Conservation (phyloP, 768 basidiomycete species). For the Termitomyces sp. region DNA sequence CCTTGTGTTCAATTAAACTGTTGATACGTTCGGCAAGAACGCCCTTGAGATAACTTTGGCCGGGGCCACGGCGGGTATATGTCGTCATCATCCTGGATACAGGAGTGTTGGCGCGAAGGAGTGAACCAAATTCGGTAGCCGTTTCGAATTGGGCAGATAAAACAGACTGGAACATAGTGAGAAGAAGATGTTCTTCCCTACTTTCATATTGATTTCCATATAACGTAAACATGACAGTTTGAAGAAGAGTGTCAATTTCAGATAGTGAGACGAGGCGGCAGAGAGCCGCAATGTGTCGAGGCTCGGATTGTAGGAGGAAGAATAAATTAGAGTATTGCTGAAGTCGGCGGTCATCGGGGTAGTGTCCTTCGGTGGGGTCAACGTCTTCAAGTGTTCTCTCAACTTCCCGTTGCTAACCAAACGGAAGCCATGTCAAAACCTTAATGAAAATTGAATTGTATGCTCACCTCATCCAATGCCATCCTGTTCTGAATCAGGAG, state of each 20-base stretch:
- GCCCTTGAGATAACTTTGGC: constrained; percentile 96
- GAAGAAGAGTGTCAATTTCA: constrained; percentile 97
- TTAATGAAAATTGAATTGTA: constrained; percentile 4
- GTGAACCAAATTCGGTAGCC: constrained; percentile 97
- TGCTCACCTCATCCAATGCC: constrained; percentile 86
- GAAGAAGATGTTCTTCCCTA: constrained; percentile 93
- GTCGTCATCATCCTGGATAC: constrained; percentile 99
- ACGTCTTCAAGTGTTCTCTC: constrained; percentile 94
- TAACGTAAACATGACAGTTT: constrained; percentile 99
- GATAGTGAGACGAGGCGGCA: constrained; percentile 94
- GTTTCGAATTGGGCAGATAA: constrained; percentile 99
- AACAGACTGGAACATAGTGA: constrained; percentile 99
- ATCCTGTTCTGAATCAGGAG: constrained; percentile 97
- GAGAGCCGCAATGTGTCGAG: constrained; percentile 92
- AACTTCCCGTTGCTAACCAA: constrained; percentile 82
- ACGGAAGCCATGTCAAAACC: constrained; percentile 8
- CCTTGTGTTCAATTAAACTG: constrained; percentile 98
- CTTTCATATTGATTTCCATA: constrained; percentile 99
- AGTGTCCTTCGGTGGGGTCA: constrained; percentile 87
- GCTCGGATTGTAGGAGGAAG: constrained; percentile 97
- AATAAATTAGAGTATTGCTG: constrained; percentile 98
- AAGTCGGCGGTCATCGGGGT: constrained; percentile 89
- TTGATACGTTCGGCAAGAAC: constrained; percentile 98
- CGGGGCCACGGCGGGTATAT: constrained; percentile 96
- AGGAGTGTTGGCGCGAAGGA: constrained; percentile 97